Percentiles rank a stretch among this genome's conserved stretches.
These are phyloP conservation scores for Tolypocladium guangdongense DNA, from an alignment of 2,329 filamentous ascomycete species.

Conservation along the genomic window DNA sequence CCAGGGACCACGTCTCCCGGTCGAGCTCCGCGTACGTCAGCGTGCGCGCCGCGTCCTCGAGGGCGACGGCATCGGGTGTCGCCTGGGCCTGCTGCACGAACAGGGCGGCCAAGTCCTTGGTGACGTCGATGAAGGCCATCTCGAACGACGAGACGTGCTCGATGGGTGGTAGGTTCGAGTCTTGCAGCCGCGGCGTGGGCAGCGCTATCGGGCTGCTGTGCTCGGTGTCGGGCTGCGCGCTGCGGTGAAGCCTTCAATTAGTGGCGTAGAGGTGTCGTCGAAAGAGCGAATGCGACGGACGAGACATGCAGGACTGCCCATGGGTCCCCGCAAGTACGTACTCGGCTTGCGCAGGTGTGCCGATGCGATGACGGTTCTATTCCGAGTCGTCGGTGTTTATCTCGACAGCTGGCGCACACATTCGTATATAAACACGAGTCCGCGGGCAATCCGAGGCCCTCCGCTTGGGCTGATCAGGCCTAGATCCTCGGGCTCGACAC, in stretches of 20 bases:
- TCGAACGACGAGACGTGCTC: slow-evolving; percentile 6
- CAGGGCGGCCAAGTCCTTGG: slow-evolving; percentile 61
- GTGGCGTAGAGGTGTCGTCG: not conserved
- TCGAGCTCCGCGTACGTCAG: slow-evolving; percentile 69
- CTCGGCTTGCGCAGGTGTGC: not conserved
- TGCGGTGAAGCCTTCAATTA: not conserved
- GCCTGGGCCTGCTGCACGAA: slow-evolving; percentile 57
- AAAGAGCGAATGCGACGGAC: not conserved
- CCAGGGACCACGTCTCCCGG: slow-evolving; percentile 52
- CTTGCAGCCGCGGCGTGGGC: not conserved
- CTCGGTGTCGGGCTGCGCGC: too few species aligned
- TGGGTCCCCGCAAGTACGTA: too few species aligned
- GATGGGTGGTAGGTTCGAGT: not conserved
- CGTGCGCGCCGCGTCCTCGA: slow-evolving; percentile 57
- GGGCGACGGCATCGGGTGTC: slow-evolving; percentile 57
- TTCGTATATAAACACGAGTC: too few species aligned
- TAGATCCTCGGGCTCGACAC: not conserved
- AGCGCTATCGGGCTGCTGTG: not conserved
- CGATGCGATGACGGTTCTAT: not conserved
- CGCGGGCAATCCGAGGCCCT: not conserved
- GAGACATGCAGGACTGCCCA: not conserved
- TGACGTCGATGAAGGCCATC: slow-evolving; percentile 59
- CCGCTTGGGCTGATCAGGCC: not conserved
- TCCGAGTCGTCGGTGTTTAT: not conserved
- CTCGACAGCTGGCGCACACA: not conserved